These are phyloP conservation scores for Mycena filopes DNA, from an alignment of 768 basidiomycete species.

Conservation along the genomic window DNA sequence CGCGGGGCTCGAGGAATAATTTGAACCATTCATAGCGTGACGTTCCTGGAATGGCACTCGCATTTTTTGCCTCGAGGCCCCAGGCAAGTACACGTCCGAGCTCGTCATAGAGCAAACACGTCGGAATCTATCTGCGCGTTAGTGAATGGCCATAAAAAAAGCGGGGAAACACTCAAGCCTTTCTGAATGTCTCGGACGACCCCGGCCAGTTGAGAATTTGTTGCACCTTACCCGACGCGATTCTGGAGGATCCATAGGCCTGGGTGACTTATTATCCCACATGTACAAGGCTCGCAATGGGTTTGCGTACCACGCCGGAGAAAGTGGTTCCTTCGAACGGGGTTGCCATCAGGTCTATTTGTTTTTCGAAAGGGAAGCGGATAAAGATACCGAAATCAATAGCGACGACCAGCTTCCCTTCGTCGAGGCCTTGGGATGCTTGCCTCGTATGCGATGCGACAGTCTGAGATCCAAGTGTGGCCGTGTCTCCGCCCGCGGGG, in stretches of 20 bases:
- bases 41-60: conserved; percentile 41
- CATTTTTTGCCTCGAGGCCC: conserved; percentile 27
- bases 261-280: conserved; percentile 40
- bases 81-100: conserved; percentile 54
- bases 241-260: conserved; percentile 90
- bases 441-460: conserved; percentile 24
- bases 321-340: conserved; percentile 77
- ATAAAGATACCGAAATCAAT: conserved; percentile 67
- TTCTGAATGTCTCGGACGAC: conserved; percentile 86
- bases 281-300: not conserved
- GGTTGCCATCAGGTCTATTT: not conserved
- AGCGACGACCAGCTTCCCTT: conserved; percentile 84
- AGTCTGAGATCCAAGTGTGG: conserved; percentile 11
- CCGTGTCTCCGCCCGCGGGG: conserved; percentile 3
- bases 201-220: conserved; percentile 91
- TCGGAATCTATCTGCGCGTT: conserved; percentile 63
- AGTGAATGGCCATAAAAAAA: conserved; percentile 1
- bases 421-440: conserved; percentile 52
- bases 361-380: not conserved
- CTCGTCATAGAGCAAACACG: conserved; percentile 85
- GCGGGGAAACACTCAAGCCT: conserved; percentile 52
- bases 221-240: conserved; percentile 80
- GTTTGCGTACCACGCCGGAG: conserved; percentile 79
- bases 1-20: conserved; percentile 85
- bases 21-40: conserved; percentile 68